These are phyloP conservation scores for Mycena epipterygia DNA, from an alignment of 768 basidiomycete species.

Conservation along the genomic window DNA sequence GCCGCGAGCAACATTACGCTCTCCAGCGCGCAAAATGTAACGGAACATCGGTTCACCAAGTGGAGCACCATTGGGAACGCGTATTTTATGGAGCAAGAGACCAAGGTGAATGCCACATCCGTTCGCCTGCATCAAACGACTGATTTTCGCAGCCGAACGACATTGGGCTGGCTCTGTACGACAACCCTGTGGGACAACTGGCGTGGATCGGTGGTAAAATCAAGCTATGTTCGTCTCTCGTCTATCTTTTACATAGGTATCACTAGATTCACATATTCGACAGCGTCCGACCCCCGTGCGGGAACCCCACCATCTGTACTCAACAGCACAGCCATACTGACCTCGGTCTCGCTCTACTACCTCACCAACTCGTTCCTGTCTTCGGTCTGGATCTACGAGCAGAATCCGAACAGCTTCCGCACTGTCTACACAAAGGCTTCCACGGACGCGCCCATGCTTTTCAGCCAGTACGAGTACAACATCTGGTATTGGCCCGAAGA, in stretches of 20 bases:
- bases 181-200: not conserved
- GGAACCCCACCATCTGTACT: not conserved
- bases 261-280: constrained; percentile 19
- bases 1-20: not conserved
- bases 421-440: no score
- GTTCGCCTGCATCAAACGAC: not conserved
- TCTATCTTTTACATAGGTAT: not conserved
- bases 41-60: not conserved
- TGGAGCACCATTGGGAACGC: not conserved
- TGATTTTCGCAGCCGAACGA: not conserved
- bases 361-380: not conserved
- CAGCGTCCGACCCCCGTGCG: not conserved
- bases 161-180: not conserved
- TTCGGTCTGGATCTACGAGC: not conserved
- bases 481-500: no score
- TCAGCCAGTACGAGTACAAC: no score
- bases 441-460: no score
- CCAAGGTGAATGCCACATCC: not conserved
- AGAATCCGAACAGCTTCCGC: not conserved
- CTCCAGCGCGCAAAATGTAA: not conserved
- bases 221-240: no score
- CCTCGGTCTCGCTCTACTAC: not conserved
- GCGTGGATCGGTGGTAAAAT: no score
- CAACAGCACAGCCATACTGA: not conserved
- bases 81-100: not conserved